A percentile compares a stretch with the other conserved stretches of the same genome.
phyloP scores from a whole-genome alignment of 2,329 filamentous ascomycete species.

The Metarhizium robertsii region DNA sequence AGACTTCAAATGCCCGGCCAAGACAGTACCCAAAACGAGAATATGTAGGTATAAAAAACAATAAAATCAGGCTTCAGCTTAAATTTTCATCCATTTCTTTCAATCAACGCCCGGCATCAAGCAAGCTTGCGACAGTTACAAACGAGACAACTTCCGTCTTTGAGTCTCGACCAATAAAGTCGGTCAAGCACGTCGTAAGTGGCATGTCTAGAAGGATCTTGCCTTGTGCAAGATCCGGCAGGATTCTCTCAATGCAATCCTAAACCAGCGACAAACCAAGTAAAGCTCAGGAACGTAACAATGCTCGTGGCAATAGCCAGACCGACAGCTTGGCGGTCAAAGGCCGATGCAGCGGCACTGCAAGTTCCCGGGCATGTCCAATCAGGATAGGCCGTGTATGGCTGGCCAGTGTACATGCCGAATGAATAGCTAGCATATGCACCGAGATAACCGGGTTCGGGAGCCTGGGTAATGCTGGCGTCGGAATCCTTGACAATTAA shows the following conservation, averaged over 20 bases:
- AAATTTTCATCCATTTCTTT: neutral
- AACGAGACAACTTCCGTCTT: neutral
- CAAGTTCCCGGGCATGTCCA: slow-evolving; percentile 51
- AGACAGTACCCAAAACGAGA: neutral
- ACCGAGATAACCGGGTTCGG: slow-evolving; percentile 47
- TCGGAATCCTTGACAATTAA: slow-evolving; percentile 54
- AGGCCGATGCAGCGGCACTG: slow-evolving; percentile 38
- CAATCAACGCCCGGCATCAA: neutral
- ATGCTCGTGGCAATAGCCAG: slow-evolving; percentile 45
- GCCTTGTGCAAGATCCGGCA: neutral
- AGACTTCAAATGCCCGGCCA: neutral
- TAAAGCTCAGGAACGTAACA: slow-evolving; percentile 50
- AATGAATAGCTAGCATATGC: slow-evolving; percentile 41
- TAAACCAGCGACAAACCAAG: slow-evolving; percentile 52
- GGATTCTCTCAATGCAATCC: slow-evolving; percentile 21
- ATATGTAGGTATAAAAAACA: neutral
- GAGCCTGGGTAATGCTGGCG: slow-evolving; percentile 35
- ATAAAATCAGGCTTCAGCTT: neutral
- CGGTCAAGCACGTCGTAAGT: neutral
- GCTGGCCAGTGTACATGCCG: slow-evolving; percentile 44
- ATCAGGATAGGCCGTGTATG: slow-evolving; percentile 40
- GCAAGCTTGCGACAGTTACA: neutral
- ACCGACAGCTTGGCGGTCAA: slow-evolving; percentile 37
- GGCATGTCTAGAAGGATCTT: too few relatives aligned
- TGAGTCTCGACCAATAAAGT: neutral